phyloP scores from a whole-genome alignment of 495 filamentous ascomycete species.

The Daldinia bambusicola region DNA sequence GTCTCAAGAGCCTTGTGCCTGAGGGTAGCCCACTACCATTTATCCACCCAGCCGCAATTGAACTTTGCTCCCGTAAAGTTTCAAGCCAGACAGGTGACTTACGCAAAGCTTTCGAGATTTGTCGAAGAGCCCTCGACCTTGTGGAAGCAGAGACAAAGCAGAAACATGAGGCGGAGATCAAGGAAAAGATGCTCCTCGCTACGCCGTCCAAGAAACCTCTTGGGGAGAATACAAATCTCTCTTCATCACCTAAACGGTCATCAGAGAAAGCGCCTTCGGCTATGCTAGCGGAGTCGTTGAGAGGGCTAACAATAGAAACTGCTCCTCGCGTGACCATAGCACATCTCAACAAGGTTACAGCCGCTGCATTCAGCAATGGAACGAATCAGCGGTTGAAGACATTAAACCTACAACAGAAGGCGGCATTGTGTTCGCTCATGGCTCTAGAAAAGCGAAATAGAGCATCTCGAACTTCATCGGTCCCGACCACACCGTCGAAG shows the following conservation, averaged over 20 bases:
- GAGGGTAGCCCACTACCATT: conserved; percentile 78
- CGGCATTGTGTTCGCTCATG: conserved; percentile 85
- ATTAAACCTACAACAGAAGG: conserved; percentile 96
- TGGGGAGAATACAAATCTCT: conserved; percentile 57
- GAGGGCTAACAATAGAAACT: conserved; percentile 71
- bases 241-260: conserved; percentile 64
- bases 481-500: conserved; percentile 57
- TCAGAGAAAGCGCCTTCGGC: conserved; percentile 43
- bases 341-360: conserved; percentile 89
- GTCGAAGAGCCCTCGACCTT: conserved; percentile 86
- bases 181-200: conserved; percentile 61
- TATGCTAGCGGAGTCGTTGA: conserved; percentile 60
- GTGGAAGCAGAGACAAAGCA: conserved; percentile 83
- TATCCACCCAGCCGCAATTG: conserved; percentile 90
- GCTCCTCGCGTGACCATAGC: conserved; percentile 89
- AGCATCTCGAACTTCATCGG: conserved; percentile 50
- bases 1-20: conserved; percentile 76
- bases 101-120: conserved; percentile 94
- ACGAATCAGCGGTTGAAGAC: conserved; percentile 81
- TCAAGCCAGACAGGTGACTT: conserved; percentile 93
- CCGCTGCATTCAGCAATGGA: conserved; percentile 85
- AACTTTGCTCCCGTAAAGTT: conserved; percentile 93
- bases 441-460: conserved; percentile 77
- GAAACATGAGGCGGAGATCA: conserved; percentile 65
- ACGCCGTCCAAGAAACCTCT: conserved; percentile 57